Base-by-base conservation (phyloP, 441 rosid species). In the Mallotus japonicus region DNA sequence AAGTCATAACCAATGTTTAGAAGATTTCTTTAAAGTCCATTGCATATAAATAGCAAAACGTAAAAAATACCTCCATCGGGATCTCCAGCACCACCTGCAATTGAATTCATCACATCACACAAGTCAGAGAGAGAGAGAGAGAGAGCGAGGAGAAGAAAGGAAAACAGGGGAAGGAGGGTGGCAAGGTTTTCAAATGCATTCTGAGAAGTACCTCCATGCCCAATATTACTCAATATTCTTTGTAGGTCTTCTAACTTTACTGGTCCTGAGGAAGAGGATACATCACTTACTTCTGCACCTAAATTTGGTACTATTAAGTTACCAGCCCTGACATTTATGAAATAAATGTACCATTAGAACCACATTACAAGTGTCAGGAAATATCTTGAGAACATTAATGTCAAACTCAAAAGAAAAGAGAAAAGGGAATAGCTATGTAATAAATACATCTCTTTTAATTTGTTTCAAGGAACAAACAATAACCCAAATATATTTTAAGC, bases 151-250 rank as follows among this genome's bases (percentile, higher is more conserved):
- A 24, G 0, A 19, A 5, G 59, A 53, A 8, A 24, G 70, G 22
- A 51, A 73, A 40, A 64, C 13, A 51, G 59, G 78, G 49, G 66
- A 56, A 66, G 40, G 7, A 51, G 14, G 20, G 40, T 3, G 12
- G 10, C 3, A 12, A 8, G 20, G 42, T 0, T 9, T 61, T 17
- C 46, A 24, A 46, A 66, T 53, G 44, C 62, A 76, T 20, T 62
- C 67, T 67, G 53, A 54, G 47, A 65, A 78, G 70, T 82, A 90
- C 98, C 97, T 78, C 78, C 81, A 75, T 95, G 87, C 14, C 79
- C 92, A 46, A 95, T 87, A 80, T 84, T 90, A 87, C 88, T 89
- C 81, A 95, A 85, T 77, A 95, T 95, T 82, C 98, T 89, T 84
- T 88, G 93, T 82, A 95, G 80, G 82, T 91, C 98, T 79, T 87